Percentiles rank a stretch among this genome's conserved stretches.
phyloP scores from a whole-genome alignment of 2,329 filamentous ascomycete species.

The Malbranchea zuffiana region DNA sequence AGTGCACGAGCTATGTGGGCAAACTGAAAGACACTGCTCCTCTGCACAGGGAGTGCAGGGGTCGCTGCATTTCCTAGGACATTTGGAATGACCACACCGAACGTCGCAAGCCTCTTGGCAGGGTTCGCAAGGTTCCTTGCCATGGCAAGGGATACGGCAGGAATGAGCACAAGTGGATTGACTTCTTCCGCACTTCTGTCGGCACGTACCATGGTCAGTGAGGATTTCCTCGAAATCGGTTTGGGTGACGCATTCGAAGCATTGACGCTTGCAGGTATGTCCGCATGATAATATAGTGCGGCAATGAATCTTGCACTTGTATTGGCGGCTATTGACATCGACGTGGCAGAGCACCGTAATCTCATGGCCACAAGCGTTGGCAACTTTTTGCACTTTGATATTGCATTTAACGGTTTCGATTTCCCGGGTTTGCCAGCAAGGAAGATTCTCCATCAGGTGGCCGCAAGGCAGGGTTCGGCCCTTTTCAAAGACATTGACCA shows the following conservation, averaged over 20 bases:
- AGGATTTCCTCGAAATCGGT: conserved; percentile 11
- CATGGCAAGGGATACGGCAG: conserved; percentile 8
- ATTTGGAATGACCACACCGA: conserved; percentile 47
- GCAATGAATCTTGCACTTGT: conserved; percentile 43
- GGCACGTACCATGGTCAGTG: not conserved
- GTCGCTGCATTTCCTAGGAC: conserved; percentile 46
- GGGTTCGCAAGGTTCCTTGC: conserved; percentile 3
- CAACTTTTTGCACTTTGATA: conserved; percentile 34
- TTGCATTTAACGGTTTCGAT: conserved; percentile 41
- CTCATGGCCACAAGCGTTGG: conserved; percentile 47
- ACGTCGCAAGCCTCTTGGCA: conserved; percentile 40
- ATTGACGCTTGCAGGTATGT: conserved; percentile 44
- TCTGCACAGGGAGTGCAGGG: conserved; percentile 53
- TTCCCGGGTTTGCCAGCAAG: conserved; percentile 36
- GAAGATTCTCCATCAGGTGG: conserved; percentile 21
- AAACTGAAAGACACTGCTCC: conserved; percentile 42
- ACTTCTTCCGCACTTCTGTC: not conserved
- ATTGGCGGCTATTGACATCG: conserved; percentile 35
- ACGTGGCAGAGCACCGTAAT: conserved; percentile 41
- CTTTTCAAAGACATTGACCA: conserved; percentile 21
- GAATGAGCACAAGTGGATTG: conserved; percentile 9
- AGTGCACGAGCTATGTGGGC: conserved; percentile 41
- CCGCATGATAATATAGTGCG: conserved; percentile 43
- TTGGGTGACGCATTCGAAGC: conserved; percentile 40
- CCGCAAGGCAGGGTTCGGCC: conserved; percentile 21